Evolutionary conservation across 2,329 filamentous ascomycete genomes (phyloP), one percentile per base, ranked within the genome.

Genomic region (Fonsecaea erecta): DNA sequence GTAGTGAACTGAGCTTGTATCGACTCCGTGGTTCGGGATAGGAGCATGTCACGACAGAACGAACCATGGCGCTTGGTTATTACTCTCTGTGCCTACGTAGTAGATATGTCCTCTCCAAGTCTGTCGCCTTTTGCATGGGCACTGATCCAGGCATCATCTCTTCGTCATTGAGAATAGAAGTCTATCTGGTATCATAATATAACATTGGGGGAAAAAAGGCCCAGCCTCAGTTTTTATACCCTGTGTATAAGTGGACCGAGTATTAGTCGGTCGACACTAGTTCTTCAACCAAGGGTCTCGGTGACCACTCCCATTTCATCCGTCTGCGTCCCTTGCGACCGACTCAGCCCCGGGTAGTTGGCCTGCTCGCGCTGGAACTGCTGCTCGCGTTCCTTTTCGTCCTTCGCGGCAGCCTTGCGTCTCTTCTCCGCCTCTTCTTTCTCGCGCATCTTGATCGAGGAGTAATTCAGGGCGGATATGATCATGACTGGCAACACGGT

Each of bases 391-490:
- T 70, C 65, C 32, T 71, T 64, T 61, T 66, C 43, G 2, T 70
- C 69, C 66, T 77, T 74, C 61, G 75, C 77, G 6, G 70, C 65
- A 3, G 71, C 74, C 26, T 73, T 71, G 73, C 75, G 71, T 73
- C 74, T 75, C 59, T 77, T 76, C 68, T 74, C 73, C 52, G 76
- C 71, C 32, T 76, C 72, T 46, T 73, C 73, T 48, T 76, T 76
- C 35, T 74, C 72, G 24, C 77, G 75, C 9, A 73, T 69, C 66
- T 77, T 75, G 56, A 74, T 78, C 55, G 75, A 76, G 2, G 79
- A 81, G 59, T 78, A 79, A 55, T 80, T 80, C 54, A 83, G 74
- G 56, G 81, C 79, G 11, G 79, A 70, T 37, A 83, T 80, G 30
- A 81, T 81, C 77, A 82, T 81, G 67, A 79, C 80, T 82, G 57